Evolutionary conservation across 2,329 filamentous ascomycete genomes (phyloP).

Genomic region (Fusarium proliferatum): DNA sequence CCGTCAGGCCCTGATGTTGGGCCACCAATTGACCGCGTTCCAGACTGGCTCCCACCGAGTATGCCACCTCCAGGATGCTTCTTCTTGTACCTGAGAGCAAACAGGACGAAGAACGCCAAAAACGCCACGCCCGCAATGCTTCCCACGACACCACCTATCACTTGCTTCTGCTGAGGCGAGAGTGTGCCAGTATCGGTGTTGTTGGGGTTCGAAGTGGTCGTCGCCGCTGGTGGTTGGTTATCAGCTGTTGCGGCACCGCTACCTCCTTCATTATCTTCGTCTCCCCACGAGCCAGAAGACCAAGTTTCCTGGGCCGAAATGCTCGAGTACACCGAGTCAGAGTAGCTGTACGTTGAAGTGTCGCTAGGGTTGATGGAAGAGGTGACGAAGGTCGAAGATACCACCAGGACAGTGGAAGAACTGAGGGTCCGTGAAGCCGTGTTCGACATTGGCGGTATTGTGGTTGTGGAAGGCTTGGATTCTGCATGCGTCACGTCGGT

Average conservation of each 20-base stretch:
- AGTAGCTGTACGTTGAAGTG: slow-evolving; percentile 31
- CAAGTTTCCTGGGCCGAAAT: slow-evolving; percentile 41
- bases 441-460: slow-evolving; percentile 22
- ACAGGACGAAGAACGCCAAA: slow-evolving; percentile 64
- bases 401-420: slow-evolving; percentile 36
- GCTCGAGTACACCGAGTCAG: slow-evolving; percentile 41
- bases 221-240: slow-evolving; percentile 37
- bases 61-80: slow-evolving; percentile 57
- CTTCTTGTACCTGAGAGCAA: slow-evolving; percentile 67
- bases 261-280: slow-evolving; percentile 23
- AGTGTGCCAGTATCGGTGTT: slow-evolving; percentile 40
- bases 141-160: slow-evolving; percentile 69
- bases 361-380: slow-evolving; percentile 29
- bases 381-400: slow-evolving; percentile 32
- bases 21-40: slow-evolving; percentile 39
- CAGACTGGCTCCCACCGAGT: slow-evolving; percentile 54
- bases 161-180: slow-evolving; percentile 50
- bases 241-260: slow-evolving; percentile 32
- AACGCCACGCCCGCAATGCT: slow-evolving; percentile 69
- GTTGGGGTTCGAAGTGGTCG: slow-evolving; percentile 33
- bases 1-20: slow-evolving; percentile 25
- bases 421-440: slow-evolving; percentile 22
- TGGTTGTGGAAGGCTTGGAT: slow-evolving; percentile 15
- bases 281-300: slow-evolving; percentile 36
- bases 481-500: slow-evolving; percentile 20